Base-by-base conservation (phyloP, 73 alveolate species). In the Stentor roeselii region DNA sequence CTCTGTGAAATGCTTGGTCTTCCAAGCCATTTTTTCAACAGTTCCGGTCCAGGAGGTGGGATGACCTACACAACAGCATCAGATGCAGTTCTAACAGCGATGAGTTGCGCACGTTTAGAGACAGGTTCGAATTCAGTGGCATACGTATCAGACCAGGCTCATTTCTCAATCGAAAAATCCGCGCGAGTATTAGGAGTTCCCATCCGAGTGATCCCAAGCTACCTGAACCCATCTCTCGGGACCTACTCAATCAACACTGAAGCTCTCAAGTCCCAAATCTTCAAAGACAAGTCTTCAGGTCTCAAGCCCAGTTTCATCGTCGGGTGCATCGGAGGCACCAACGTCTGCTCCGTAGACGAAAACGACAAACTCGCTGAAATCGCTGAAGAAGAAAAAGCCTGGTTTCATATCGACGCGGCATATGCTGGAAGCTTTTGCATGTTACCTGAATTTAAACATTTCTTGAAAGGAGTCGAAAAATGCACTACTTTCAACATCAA, bases 351-450 rank as follows among this genome's bases (percentile, higher is more conserved):
- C 4, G 59, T 82, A 6, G 88, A 82, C 85, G 37, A 36, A 3
- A 31, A 60, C 6, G 37, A 0, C 2, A 75, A 59, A 60, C 41
- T 60, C 36, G 87, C 59, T 1, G 21, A 41, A 80, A 35, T 80
- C 4, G 15, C 83, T 1, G 39, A 80, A 59, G 40, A 41, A 60
- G 32, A 35, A 21, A 34, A 41, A 2, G 6, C 30, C 58, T 80
- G 87, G 88, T 1, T 80, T 30, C 87, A 80, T 80, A 34, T 80
- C 27, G 87, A 80, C 3, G 87, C 87, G 27, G 87, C 88, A 21
- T 82, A 82, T 61, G 83, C 88, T n/a, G 88, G 88, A 2, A 11
- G 86, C 1, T 3, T 27, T 6, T 0, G 3, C 3, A 31, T 82
- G 0, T n/a, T 59, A 0, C 74, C 83, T 3, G 88, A 82, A 36